Evolutionary conservation across 2,329 filamentous ascomycete genomes (phyloP).

Genomic region (Fusarium sarcochroum): DNA sequence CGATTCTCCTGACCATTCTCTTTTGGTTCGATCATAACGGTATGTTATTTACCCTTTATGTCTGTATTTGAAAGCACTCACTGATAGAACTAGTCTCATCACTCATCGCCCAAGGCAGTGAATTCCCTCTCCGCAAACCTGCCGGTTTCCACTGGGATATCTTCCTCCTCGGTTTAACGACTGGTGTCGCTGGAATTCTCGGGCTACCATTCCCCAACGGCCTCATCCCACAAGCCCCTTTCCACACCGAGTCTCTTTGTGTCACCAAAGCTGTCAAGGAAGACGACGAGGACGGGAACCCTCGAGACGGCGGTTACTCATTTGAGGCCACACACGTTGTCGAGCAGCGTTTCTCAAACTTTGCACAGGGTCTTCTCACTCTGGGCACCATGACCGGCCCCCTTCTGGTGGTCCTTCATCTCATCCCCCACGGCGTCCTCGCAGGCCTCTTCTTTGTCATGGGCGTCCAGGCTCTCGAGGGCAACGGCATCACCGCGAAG

Average conservation of each 20-base stretch:
- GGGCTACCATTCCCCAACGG: constrained; percentile 87
- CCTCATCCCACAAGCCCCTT: constrained; percentile 86
- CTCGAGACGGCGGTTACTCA: constrained; percentile 67
- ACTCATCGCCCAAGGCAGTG: constrained; percentile 85
- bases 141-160: constrained; percentile 90
- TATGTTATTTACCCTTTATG: constrained; percentile 53
- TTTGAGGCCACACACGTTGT: constrained; percentile 74
- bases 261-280: constrained; percentile 72
- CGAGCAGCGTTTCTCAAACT: constrained; percentile 84
- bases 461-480: constrained; percentile 83
- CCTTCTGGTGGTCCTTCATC: constrained; percentile 78
- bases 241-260: constrained; percentile 84
- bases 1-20: constrained; percentile 83
- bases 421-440: constrained; percentile 84
- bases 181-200: constrained; percentile 80
- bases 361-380: constrained; percentile 82
- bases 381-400: constrained; percentile 85
- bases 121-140: constrained; percentile 84
- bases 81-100: constrained; percentile 71
- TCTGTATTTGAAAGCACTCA: not conserved
- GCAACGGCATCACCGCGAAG: constrained; percentile 83
- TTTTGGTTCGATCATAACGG: constrained; percentile 94
- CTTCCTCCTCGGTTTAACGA: constrained; percentile 84
- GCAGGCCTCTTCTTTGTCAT: constrained; percentile 89
- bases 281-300: constrained; percentile 65